Evolutionary conservation across 768 basidiomycete genomes (phyloP).

Genomic region (Hemileccinum impolitum): DNA sequence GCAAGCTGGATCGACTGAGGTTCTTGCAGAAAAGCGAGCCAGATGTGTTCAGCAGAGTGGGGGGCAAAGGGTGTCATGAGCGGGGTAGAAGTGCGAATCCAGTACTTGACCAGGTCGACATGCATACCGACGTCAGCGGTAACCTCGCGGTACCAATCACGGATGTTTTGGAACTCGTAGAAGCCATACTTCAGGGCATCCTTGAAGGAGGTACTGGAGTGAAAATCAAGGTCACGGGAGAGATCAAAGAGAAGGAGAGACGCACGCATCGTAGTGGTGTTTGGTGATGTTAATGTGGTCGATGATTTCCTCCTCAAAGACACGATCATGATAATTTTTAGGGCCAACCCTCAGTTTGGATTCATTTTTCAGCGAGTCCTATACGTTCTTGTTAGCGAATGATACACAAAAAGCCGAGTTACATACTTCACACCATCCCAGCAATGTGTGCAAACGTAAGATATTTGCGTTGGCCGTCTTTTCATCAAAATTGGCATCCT

Average conservation of each 20-base stretch:
- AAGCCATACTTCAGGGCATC: conserved; percentile 94
- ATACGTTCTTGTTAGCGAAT: neutral
- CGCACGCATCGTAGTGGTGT: conserved; percentile 77
- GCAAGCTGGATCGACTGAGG: conserved; percentile 78
- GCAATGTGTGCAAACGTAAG: conserved; percentile 83
- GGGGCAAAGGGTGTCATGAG: conserved; percentile 86
- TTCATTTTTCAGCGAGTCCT: conserved; percentile 81
- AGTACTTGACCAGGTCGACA: conserved; percentile 77
- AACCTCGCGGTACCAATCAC: conserved; percentile 96
- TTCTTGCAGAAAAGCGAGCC: conserved; percentile 70
- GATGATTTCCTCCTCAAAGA: conserved; percentile 91
- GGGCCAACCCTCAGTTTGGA: conserved; percentile 70
- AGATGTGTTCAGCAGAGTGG: conserved; percentile 92
- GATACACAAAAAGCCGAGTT: neutral
- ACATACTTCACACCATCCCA: conserved; percentile 89
- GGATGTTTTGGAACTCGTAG: conserved; percentile 88
- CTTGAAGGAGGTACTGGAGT: conserved; percentile 83
- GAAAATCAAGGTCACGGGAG: neutral
- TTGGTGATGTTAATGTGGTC: conserved; percentile 81
- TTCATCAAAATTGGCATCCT: conserved; percentile 99
- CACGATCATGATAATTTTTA: conserved; percentile 76
- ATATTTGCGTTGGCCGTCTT: conserved; percentile 97
- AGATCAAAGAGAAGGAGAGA: conserved; percentile 8
- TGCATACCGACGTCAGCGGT: conserved; percentile 91
- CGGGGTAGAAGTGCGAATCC: conserved; percentile 79